Base-by-base conservation (phyloP, 305 asterid species). In the Rubia occidens region DNA sequence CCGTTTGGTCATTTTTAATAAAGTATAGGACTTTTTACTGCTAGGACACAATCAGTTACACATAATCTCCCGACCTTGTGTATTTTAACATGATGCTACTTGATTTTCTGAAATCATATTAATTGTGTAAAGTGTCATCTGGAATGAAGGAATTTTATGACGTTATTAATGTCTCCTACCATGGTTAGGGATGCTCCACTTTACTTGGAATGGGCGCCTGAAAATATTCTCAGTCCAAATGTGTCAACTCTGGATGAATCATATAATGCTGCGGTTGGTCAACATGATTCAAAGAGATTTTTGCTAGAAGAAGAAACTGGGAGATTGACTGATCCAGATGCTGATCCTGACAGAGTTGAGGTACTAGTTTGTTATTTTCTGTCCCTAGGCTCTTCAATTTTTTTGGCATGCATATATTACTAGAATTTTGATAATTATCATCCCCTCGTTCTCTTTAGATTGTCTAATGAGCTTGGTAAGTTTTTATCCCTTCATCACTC, bases 151-250 rank as follows among this genome's bases (percentile, higher is more conserved):
- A n/a, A 24, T 21, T 54, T 58, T 39, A 6, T 35, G 61, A 71
- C 43, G 44, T 74, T 77, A 67, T 60, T 71, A 26, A 65, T 20
- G 35, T 53, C 11, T 74, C 17, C 65, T 64, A 56, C 79, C 68
- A 66, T 61, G 43, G 74, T 45, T 77, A 93, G 97, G 87, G 98
- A 90, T 79, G 86, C 86, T 63, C 98, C 98, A 6, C 82, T 93
- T 67, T 93, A 93, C 83, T 77, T 93, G 86, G 98, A 93, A 80
- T 90, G 97, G 98, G 97, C 98, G 56, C 98, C 98, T 72, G 89
- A 72, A 56, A 76, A 88, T 78, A 85, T 93, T 82, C 92, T 93
- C 29, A 75, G 78, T 82, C 85, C 69, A 77, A 69, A 81, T 20
- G 13, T 13, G 29, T 73, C 84, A 42, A 64, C 78, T 20, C 10